Evolutionary conservation across 108 stramenopile genomes (phyloP).

Genomic region (Bacterosira constricta): DNA sequence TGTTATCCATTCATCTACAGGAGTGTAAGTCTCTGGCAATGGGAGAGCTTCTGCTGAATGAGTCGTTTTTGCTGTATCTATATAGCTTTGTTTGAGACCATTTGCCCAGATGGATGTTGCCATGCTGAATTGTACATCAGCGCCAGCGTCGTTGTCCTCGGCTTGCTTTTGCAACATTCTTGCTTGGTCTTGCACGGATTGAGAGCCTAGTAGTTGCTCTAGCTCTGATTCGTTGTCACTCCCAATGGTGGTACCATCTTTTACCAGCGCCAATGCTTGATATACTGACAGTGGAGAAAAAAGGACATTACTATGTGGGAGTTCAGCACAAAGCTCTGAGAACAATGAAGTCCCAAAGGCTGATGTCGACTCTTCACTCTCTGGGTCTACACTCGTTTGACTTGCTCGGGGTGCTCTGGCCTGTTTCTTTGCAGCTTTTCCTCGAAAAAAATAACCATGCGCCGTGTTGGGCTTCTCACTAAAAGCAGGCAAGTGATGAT

Average conservation of each 20-base stretch:
- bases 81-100: too few relatives aligned
- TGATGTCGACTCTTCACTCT: too few relatives aligned
- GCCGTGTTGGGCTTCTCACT: too few relatives aligned
- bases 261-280: slow-evolving; percentile 17
- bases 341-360: slow-evolving; percentile 29
- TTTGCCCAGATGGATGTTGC: slow-evolving; percentile 31
- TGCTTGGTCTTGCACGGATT: neutral
- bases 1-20: too few relatives aligned
- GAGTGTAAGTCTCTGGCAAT: too few relatives aligned
- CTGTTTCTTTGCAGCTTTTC: too few relatives aligned
- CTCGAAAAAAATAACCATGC: too few relatives aligned
- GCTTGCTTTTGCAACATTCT: neutral
- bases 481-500: too few relatives aligned
- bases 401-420: too few relatives aligned
- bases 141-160: neutral
- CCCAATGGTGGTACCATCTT: slow-evolving; percentile 24
- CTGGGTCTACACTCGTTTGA: too few relatives aligned
- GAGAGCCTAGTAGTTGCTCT: slow-evolving; percentile 4
- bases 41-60: too few relatives aligned
- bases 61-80: too few relatives aligned
- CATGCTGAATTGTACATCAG: slow-evolving; percentile 18
- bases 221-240: slow-evolving; percentile 10
- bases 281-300: slow-evolving; percentile 32
- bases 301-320: slow-evolving; percentile 22
- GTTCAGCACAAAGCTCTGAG: neutral